These are phyloP conservation scores for Pelargonium australe DNA, from an alignment of 441 rosid species.

Conservation along the genomic window DNA sequence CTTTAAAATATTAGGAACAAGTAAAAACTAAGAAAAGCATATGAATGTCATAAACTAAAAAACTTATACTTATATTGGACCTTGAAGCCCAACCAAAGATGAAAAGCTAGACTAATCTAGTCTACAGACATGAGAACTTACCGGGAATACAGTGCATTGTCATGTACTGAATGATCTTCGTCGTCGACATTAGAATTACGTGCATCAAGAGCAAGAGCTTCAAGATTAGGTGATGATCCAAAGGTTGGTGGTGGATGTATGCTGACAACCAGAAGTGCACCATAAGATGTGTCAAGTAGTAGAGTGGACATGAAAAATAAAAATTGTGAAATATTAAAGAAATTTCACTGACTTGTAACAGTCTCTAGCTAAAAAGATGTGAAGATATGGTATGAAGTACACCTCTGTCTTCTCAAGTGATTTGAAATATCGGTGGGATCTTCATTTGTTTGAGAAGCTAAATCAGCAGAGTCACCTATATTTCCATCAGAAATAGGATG, in stretches of 20 bases:
- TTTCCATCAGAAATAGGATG: background rate
- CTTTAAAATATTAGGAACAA: background rate
- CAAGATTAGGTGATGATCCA: constrained; percentile 71
- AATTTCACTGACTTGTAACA: background rate
- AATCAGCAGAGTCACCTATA: background rate
- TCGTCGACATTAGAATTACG: constrained; percentile 30
- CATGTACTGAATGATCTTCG: constrained; percentile 52
- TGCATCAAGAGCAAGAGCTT: constrained; percentile 49
- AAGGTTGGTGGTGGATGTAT: constrained; percentile 71
- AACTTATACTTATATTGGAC: background rate
- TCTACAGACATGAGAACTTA: constrained; percentile 25
- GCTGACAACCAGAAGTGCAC: constrained; percentile 35
- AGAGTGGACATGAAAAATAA: background rate
- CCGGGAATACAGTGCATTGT: constrained; percentile 60
- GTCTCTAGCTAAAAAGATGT: too few relatives aligned
- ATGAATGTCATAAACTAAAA: too few relatives aligned
- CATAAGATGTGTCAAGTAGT: background rate
- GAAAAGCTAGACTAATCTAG: background rate
- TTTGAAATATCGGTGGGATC: background rate
- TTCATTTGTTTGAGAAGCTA: background rate
- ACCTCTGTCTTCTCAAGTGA: constrained; percentile 4
- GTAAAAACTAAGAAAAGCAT: background rate
- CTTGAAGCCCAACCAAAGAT: background rate
- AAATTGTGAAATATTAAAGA: background rate
- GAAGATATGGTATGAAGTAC: too few relatives aligned